A percentile compares a stretch with the other conserved stretches of the same genome.
Conservation (phyloP, 2,329 filamentous ascomycete species). For the Paracoccidioides brasiliensis region DNA sequence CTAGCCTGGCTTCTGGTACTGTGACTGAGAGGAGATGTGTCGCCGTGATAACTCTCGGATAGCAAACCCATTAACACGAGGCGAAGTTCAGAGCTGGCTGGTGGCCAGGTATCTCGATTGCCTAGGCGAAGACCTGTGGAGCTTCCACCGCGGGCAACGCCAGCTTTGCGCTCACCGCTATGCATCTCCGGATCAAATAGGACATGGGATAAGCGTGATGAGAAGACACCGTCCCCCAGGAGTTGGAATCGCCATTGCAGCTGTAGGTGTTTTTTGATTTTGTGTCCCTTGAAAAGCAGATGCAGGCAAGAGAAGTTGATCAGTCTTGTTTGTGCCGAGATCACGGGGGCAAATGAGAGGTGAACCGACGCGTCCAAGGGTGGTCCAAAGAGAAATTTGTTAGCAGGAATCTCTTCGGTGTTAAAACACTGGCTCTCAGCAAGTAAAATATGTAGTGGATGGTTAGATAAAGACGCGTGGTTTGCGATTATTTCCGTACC, state of each 20-base stretch:
- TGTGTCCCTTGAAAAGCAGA: constrained; percentile 62
- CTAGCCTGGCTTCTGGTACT: constrained; percentile 13
- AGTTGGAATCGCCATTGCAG: constrained; percentile 72
- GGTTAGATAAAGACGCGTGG: constrained; percentile 14
- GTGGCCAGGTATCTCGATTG: constrained; percentile 76
- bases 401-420: constrained; percentile 8
- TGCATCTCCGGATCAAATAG: constrained; percentile 75
- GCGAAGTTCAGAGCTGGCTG: constrained; percentile 83
- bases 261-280: constrained; percentile 56
- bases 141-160: constrained; percentile 54
- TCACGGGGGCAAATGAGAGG: constrained; percentile 62
- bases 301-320: constrained; percentile 65
- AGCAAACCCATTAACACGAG: constrained; percentile 78
- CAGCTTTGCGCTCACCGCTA: constrained; percentile 59
- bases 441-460: constrained; percentile 20
- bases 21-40: constrained; percentile 6
- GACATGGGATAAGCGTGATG: constrained; percentile 63
- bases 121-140: constrained; percentile 73
- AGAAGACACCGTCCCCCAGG: constrained; percentile 72
- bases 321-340: constrained; percentile 60
- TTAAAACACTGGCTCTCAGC: constrained; percentile 14
- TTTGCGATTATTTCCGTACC: constrained; percentile 3
- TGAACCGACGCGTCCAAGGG: constrained; percentile 41
- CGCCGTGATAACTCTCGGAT: constrained; percentile 52
- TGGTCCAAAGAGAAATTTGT: constrained; percentile 21